These are phyloP conservation scores for Lonicera japonica DNA, from an alignment of 129 eudicot genomes.

Conservation along the genomic window DNA sequence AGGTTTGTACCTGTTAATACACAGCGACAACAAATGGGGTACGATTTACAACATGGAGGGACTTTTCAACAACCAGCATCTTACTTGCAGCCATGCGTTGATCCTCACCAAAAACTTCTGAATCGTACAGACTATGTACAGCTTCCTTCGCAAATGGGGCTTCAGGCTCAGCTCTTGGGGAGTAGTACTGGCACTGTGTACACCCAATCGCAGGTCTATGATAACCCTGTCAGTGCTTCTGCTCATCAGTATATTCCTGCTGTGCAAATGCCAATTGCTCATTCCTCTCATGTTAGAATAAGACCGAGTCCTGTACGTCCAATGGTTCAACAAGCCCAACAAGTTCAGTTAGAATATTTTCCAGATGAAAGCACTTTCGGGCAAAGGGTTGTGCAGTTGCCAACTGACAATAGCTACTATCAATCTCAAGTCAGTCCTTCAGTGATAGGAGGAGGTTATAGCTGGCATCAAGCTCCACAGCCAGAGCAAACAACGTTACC, in stretches of 20 bases:
- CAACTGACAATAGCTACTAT: constrained; percentile 49
- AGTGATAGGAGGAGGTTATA: too few relatives aligned
- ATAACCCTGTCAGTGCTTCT: constrained; percentile 32
- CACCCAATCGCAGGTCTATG: constrained; percentile 46
- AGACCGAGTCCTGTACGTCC: constrained; percentile 34
- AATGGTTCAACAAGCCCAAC: constrained; percentile 47
- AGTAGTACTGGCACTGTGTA: constrained; percentile 35
- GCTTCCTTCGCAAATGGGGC: constrained; percentile 52
- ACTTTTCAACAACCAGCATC: too few relatives aligned
- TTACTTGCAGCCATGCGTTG: constrained; percentile 47
- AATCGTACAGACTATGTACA: constrained; percentile 52
- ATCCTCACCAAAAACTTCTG: constrained; percentile 55
- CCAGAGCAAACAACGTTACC: too few relatives aligned
- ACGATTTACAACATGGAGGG: too few relatives aligned
- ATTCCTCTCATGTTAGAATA: constrained; percentile 49
- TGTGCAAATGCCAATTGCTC: constrained; percentile 40
- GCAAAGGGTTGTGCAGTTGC: constrained; percentile 40
- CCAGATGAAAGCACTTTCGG: constrained; percentile 25
- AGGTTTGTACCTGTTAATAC: constrained; percentile 17
- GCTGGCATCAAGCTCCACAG: too few relatives aligned
- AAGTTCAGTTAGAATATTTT: constrained; percentile 44
- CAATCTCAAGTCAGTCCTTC: constrained; percentile 48
- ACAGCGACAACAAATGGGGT: constrained; percentile 31
- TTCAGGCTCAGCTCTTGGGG: constrained; percentile 42
- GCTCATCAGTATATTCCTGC: constrained; percentile 53